Base-by-base conservation (phyloP, 2,329 filamentous ascomycete genomes). In the Xylaria sp. region DNA sequence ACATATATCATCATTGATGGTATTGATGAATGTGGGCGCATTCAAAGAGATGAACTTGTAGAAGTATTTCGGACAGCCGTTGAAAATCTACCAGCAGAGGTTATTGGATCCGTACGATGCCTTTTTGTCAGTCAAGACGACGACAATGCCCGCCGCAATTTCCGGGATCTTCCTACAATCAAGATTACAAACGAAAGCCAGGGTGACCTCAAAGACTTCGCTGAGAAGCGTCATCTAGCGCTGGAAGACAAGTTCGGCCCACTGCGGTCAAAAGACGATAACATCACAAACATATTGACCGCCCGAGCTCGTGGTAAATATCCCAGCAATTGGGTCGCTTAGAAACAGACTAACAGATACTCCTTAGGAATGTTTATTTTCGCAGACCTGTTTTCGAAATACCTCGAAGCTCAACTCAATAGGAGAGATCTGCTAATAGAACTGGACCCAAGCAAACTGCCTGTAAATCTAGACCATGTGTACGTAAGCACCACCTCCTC, bases 1-100 rank as follows among this genome's bases (percentile, higher is more conserved):
- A 60, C 69, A 8, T 76, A 74, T 51, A 68, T 80, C 11, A 64
- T 81, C 3, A 64, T 80, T 40, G 79, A 81, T 66, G 79, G 79
- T 0, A 60, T 81, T 19, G 78, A 81, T 60, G 78, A 80, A 65
- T 80, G 77, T 54, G 61, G 68, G 8, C 44, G 54, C 44, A 58
- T 66, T 0, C 69, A 79, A 27, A 67, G 75, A 35, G 74, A 72
- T 46, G 55, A 68, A 13, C 73, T 78, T 19, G 40, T 72, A 8
- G 51, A 53, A 6, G 75, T 71, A 59, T 75, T 78, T 27, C 51
- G 64, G 55, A 37, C 29, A 1, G 11, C 43, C 4, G 44, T 68
- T 1, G 52, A 67, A 17, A 35, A 53, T 15, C 23, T 67, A 19
- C 51, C 44, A 40, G 44, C 19, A 27, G 47, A 59, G 38, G 15